These are phyloP conservation scores for Trametes pubescens DNA, from an alignment of 1,284 basidiomycete genomes.

Conservation along the genomic window DNA sequence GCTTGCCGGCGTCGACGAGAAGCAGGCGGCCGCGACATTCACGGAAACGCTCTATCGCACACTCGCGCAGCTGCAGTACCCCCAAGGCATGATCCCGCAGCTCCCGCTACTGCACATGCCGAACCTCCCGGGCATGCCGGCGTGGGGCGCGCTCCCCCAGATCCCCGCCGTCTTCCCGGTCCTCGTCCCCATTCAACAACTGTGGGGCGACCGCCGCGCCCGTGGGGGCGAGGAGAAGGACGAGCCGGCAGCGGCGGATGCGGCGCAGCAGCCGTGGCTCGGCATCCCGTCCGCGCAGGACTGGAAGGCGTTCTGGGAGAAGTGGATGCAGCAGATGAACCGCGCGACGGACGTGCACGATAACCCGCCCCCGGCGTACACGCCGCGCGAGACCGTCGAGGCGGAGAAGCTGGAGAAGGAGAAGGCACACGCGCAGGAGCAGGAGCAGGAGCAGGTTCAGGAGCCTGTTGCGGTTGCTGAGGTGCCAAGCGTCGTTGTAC, in stretches of 20 bases:
- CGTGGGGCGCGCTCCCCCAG: slow-evolving; percentile 75
- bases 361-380: slow-evolving; percentile 73
- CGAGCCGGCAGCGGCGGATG: slow-evolving; percentile 33
- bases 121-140: slow-evolving; percentile 54
- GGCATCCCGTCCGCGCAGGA: slow-evolving; percentile 61
- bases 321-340: slow-evolving; percentile 66
- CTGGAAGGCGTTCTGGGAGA: slow-evolving; percentile 74
- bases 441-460: background rate
- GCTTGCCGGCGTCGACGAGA: slow-evolving; percentile 54
- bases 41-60: slow-evolving; percentile 79
- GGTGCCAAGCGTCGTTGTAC: background rate
- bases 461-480: background rate
- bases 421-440: background rate
- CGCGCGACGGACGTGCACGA: slow-evolving; percentile 54
- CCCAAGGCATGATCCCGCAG: slow-evolving; percentile 62
- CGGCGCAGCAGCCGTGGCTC: slow-evolving; percentile 45
- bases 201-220: slow-evolving; percentile 55
- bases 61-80: slow-evolving; percentile 71
- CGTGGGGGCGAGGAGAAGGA: slow-evolving; percentile 44
- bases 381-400: slow-evolving; percentile 54
- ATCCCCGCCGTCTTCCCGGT: slow-evolving; percentile 84
- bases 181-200: slow-evolving; percentile 73
- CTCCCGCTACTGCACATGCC: slow-evolving; percentile 57
- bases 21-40: slow-evolving; percentile 70
- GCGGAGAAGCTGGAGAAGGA: slow-evolving; percentile 28